Conservation (phyloP, 345 rosid genomes). For the Cardamine resedifolia region DNA sequence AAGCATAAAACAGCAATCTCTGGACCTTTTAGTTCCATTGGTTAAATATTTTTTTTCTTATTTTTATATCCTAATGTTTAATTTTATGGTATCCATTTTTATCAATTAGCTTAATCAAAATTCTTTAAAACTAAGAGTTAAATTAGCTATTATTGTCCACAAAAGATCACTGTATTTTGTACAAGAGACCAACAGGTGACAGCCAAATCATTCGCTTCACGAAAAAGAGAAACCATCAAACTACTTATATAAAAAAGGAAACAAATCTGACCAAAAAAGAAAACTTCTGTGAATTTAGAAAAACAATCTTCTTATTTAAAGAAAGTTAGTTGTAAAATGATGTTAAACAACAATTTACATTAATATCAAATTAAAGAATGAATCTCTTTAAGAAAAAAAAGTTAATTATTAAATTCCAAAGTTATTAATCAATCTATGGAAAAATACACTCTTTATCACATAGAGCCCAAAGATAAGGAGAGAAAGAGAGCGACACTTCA, state of each 20-base stretch:
- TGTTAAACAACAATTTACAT: background rate
- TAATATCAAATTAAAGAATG: background rate
- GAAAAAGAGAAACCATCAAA: conserved; percentile 17
- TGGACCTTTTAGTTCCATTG: background rate
- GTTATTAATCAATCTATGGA: background rate
- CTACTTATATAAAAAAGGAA: background rate
- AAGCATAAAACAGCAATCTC: conserved; percentile 1
- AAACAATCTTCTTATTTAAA: background rate
- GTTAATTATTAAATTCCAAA: background rate
- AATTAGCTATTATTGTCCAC: background rate
- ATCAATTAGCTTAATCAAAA: background rate
- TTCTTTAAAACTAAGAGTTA: background rate
- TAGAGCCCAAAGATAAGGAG: conserved; percentile 21
- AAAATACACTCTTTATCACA: conserved; percentile 9
- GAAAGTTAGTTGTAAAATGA: conserved; percentile 23
- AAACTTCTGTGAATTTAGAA: background rate
- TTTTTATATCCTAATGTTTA: background rate
- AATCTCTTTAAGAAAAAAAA: background rate
- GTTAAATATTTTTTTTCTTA: background rate
- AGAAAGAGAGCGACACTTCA: conserved; percentile 21
- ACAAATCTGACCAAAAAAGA: too few relatives aligned
- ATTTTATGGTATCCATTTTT: background rate
- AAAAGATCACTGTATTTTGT: conserved; percentile 9
- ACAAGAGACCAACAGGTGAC: background rate
- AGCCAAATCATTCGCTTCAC: conserved; percentile 22